Evolutionary conservation across 768 basidiomycete genomes (phyloP), one percentile per base, ranked within the genome.

Genomic region (Pulveroboletus sp.): DNA sequence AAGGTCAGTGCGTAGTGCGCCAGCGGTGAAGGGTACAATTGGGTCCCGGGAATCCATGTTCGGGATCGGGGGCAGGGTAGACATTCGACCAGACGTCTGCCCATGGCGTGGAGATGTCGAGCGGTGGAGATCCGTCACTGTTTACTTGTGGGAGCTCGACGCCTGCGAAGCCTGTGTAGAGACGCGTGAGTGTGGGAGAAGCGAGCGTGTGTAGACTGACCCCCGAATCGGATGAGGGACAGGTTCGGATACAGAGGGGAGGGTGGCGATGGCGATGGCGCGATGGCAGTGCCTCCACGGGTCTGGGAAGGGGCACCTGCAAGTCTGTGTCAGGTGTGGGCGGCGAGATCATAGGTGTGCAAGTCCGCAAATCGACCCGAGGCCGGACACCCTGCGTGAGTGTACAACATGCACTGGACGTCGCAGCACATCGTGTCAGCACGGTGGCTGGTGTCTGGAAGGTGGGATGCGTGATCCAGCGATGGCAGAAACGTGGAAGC

Each of bases 231-330:
- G 27, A 75, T 42, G 28, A 74, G 61, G n/a, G 9, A 69, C 62
- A 15, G 57, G 49, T 8, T 55, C 56, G 5, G 52, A 28, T 6
- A 36, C n/a, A 8, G 58, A 26, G 21, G 54, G 24, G 21, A 60
- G 48, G 11, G 61, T 50, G 24, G 69, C 50, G 6, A 63, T 61
- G 8, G 65, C 60, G 44, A 75, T 64, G n/a, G 64, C 66, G 0
- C n/a, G n/a, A n/a, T n/a, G n/a, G n/a, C n/a, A n/a, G 74, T 76
- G 3, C 76, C 75, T 6, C 73, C 71, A 15, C 73, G 66, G 2
- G 65, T 63, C 3, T 70, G 70, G 5, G 56, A 69, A 1, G 75
- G 75, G 0, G 71, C 74, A 14, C 63, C 50, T n/a, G 70, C 55
- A 7, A 73, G 63, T 24, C 43, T 33, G 27, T 61, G 24, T 72